These are phyloP conservation scores for Penicillium riverlandense DNA, from an alignment of 495 filamentous ascomycete species.

Conservation along the genomic window DNA sequence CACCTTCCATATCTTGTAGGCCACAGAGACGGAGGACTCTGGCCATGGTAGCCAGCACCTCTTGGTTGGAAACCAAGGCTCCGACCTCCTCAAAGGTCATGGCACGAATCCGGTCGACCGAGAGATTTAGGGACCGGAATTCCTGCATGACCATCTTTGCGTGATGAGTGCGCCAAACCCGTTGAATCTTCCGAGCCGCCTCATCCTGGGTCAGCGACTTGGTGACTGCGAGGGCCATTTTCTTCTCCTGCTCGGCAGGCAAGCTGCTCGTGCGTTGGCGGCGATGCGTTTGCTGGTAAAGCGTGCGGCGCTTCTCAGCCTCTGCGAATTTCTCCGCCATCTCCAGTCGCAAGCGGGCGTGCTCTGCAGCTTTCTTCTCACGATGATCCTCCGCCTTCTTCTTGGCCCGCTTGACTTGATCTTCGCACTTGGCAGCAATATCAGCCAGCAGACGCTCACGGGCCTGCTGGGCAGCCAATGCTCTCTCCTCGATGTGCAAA, in stretches of 20 bases:
- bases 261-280: slow-evolving; percentile 59
- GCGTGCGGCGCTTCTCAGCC: slow-evolving; percentile 61
- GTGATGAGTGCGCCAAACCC: slow-evolving; percentile 61
- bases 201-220: slow-evolving; percentile 51
- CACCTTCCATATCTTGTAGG: slow-evolving; percentile 62
- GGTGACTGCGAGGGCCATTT: slow-evolving; percentile 29
- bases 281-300: slow-evolving; percentile 49
- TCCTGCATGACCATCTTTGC: slow-evolving; percentile 54
- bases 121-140: slow-evolving; percentile 64
- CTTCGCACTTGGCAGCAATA: slow-evolving; percentile 88
- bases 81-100: slow-evolving; percentile 80
- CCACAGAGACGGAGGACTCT: slow-evolving; percentile 70
- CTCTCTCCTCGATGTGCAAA: slow-evolving; percentile 65
- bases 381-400: slow-evolving; percentile 86
- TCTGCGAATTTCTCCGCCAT: slow-evolving; percentile 88
- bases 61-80: slow-evolving; percentile 65
- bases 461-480: slow-evolving; percentile 82
- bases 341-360: slow-evolving; percentile 63
- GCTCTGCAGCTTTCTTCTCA: slow-evolving; percentile 81
- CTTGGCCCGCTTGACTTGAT: slow-evolving; percentile 92
- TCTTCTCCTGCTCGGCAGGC: slow-evolving; percentile 52
- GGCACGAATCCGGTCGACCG: slow-evolving; percentile 63
- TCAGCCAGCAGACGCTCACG: slow-evolving; percentile 88
- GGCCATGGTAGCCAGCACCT: slow-evolving; percentile 61
- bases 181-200: slow-evolving; percentile 69